Base-by-base conservation (phyloP, 805 yeast genomes). In the Ogataea paradorogensis region DNA sequence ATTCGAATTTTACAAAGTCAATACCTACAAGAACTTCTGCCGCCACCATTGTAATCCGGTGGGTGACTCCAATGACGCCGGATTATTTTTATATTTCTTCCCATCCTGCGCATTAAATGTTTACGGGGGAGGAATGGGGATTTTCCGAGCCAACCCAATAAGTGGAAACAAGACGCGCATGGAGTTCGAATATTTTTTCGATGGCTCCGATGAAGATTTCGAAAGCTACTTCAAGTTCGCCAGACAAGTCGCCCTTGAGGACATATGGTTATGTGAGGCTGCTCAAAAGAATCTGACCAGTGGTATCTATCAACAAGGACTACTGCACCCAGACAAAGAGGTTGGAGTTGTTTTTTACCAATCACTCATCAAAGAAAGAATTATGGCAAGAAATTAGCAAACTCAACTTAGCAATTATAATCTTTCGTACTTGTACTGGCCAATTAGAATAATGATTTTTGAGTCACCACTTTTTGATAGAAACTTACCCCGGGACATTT, bases 211-310 rank as follows among this genome's bases (percentile, higher is more conserved):
- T 10, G 61, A 56, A 36, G 56, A 53, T 4, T 59, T 53, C 33
- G 55, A 58, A 41, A 47, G 29, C 7, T 59, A 58, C 41, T 58
- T 44, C 36, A 48, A 50, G 27, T 59, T 59, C 47, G 62, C 59
- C 2, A 51, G 63, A 43, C 62, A 58, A 43, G 63, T 59, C 32
- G 62, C 62, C 9, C 22, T 47, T 16, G 63, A 59, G 47, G 63
- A 59, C 33, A 47, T 52, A 27, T 50, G 53, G 52, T 40, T 59
- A 32, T 59, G 63, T 36, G 63, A 58, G 43, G 53, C 54, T 13
- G 55, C 58, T 9, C 63, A 59, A 38, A 46, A 45, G 35, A 59
- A 58, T 35, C 38, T 59, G 15, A 38, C 34, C 24, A 35, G 37
- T 18, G 61, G 57, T 6, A 38, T 54, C 22, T 59, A 59, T 37